phyloP scores from a whole-genome alignment of 2,329 filamentous ascomycete genomes.

The Ophiostoma perfectum region DNA sequence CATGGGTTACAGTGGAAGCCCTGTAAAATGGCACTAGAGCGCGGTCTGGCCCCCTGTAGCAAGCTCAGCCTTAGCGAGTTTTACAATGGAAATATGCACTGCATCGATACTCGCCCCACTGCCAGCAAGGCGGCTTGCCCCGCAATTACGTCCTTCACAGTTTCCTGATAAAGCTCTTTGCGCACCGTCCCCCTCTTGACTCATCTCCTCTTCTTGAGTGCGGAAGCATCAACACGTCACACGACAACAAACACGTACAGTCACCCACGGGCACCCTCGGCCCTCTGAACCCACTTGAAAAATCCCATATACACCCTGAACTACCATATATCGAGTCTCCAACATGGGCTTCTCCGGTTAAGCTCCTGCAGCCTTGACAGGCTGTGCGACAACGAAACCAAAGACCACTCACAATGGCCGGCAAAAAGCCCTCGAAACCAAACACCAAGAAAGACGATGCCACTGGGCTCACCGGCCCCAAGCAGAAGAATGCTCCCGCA shows the following conservation, averaged over 20 bases:
- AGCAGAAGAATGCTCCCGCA: slow-evolving; percentile 27
- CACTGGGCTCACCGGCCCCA: slow-evolving; percentile 49
- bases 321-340: background rate
- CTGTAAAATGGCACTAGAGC: background rate
- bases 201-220: slow-evolving; percentile 14
- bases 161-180: slow-evolving; percentile 6
- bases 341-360: slow-evolving; percentile 44
- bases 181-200: slow-evolving; percentile 13
- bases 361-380: slow-evolving; percentile 43
- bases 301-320: background rate
- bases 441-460: slow-evolving; percentile 37
- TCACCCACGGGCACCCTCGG: background rate
- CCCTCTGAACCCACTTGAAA: background rate
- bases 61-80: slow-evolving; percentile 18
- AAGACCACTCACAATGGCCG: slow-evolving; percentile 43
- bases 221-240: slow-evolving; percentile 18
- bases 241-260: background rate
- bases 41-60: background rate
- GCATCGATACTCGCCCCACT: background rate
- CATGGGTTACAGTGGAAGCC: background rate
- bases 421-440: slow-evolving; percentile 45
- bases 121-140: slow-evolving; percentile 15
- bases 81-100: background rate
- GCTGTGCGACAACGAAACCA: slow-evolving; percentile 41
- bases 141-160: slow-evolving; percentile 18